A percentile compares a stretch with the other conserved stretches of the same genome.
Evolutionary conservation across 495 filamentous ascomycete species (phyloP).

Genomic region (Oleoguttula mirabilis): DNA sequence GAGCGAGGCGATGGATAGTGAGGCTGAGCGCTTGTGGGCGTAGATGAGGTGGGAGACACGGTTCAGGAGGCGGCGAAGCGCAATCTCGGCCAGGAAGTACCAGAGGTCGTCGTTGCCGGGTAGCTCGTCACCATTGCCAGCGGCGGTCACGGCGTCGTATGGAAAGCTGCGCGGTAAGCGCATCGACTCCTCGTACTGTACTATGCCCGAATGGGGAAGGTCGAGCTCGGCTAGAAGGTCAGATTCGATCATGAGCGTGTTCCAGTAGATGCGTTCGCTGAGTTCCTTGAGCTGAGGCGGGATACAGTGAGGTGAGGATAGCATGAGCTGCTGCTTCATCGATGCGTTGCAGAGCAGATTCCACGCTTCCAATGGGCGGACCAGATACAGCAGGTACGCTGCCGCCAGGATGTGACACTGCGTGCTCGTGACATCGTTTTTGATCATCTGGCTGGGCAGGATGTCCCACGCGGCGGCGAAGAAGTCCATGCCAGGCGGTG

Average conservation of each 20-base stretch:
- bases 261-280: constrained; percentile 71
- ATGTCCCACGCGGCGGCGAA: constrained; percentile 70
- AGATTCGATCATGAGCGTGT: constrained; percentile 67
- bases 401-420: constrained; percentile 70
- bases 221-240: constrained; percentile 71
- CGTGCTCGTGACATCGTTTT: constrained; percentile 59
- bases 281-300: constrained; percentile 57
- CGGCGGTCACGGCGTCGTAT: constrained; percentile 28
- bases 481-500: constrained; percentile 66
- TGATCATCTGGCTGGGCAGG: constrained; percentile 64
- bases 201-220: constrained; percentile 68
- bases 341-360: constrained; percentile 65
- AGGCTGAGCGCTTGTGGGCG: constrained; percentile 30
- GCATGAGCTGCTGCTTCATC: constrained; percentile 65
- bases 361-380: constrained; percentile 72
- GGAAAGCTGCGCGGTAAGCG: constrained; percentile 67
- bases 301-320: constrained; percentile 57
- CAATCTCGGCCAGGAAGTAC: constrained; percentile 77
- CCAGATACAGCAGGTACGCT: constrained; percentile 72
- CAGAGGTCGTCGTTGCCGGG: constrained; percentile 64
- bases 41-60: constrained; percentile 73
- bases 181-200: constrained; percentile 68
- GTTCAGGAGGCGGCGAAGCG: constrained; percentile 61
- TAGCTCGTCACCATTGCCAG: constrained; percentile 28
- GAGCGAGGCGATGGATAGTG: constrained; percentile 48